These are phyloP conservation scores for Diphasiastrum complanatum DNA, from an alignment of 83 land plant genomes.

Conservation along the genomic window DNA sequence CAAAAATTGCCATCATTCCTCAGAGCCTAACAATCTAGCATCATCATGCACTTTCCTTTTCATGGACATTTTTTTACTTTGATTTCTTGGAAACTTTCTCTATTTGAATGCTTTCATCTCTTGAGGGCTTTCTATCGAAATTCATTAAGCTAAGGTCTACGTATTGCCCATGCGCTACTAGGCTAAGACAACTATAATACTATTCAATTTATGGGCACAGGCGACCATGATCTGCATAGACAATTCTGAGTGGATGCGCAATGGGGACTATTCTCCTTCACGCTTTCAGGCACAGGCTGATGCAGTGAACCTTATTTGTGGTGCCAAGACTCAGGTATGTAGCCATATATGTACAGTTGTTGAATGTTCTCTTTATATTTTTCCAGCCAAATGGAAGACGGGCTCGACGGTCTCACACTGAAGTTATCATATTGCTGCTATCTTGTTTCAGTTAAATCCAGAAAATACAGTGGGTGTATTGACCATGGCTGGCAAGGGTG, in stretches of 20 bases:
- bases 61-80: too few species aligned
- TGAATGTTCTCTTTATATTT: too few species aligned
- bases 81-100: too few species aligned
- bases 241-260: conserved; percentile 95
- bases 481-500: conserved; percentile 86
- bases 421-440: background rate
- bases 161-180: too few species aligned
- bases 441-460: conserved; percentile 62
- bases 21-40: too few species aligned
- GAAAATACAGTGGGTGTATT: conserved; percentile 85
- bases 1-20: too few species aligned
- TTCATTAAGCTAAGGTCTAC: too few species aligned
- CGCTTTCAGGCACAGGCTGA: conserved; percentile 84
- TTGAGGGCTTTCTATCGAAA: too few species aligned
- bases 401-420: background rate
- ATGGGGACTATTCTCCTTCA: conserved; percentile 70
- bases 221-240: conserved; percentile 88
- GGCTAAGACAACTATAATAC: too few species aligned
- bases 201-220: conserved; percentile 29
- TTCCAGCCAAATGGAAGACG: background rate
- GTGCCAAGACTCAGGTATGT: conserved; percentile 81
- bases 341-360: background rate
- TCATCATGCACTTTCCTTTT: too few species aligned
- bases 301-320: conserved; percentile 82
- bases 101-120: too few species aligned